Percentiles rank a stretch among this genome's conserved stretches.
Evolutionary conservation across 2,329 filamentous ascomycete species (phyloP).

Genomic region (Clonostachys solani): DNA sequence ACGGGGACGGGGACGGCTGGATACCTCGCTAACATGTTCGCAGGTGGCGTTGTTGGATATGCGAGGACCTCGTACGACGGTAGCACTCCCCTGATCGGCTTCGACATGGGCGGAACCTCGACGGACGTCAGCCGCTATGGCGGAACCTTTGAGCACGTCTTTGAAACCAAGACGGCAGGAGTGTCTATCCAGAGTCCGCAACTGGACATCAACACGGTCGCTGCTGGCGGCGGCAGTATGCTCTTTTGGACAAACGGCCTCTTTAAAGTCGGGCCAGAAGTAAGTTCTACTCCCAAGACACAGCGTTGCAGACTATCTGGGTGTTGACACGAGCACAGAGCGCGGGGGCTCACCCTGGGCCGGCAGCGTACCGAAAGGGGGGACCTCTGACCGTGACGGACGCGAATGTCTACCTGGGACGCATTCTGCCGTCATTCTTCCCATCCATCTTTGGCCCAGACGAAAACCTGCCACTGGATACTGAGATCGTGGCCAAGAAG

Average conservation of each 20-base stretch:
- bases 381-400: conserved; percentile 70
- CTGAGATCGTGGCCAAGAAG: conserved; percentile 27
- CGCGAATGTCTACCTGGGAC: conserved; percentile 64
- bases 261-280: conserved; percentile 62
- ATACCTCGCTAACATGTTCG: neutral
- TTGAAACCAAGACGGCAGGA: conserved; percentile 53
- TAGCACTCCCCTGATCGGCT: conserved; percentile 13
- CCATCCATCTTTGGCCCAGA: conserved; percentile 26
- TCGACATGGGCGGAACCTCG: conserved; percentile 53
- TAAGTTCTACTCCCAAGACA: too few species aligned
- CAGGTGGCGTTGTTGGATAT: conserved; percentile 17
- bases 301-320: too few species aligned
- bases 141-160: conserved; percentile 69
- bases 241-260: conserved; percentile 67
- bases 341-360: conserved; percentile 67
- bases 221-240: conserved; percentile 41
- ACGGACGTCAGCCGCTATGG: conserved; percentile 69
- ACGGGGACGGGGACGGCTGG: too few species aligned
- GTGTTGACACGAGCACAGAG: conserved; percentile 32
- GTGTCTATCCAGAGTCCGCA: conserved; percentile 46
- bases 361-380: conserved; percentile 67
- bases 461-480: conserved; percentile 22
- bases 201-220: conserved; percentile 67
- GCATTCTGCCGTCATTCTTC: conserved; percentile 57
- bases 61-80: conserved; percentile 17